Percentiles rank a stretch among this genome's conserved stretches.
These are phyloP conservation scores for Verticillium tricorpus DNA, from an alignment of 2,329 filamentous ascomycete species.

Conservation along the genomic window DNA sequence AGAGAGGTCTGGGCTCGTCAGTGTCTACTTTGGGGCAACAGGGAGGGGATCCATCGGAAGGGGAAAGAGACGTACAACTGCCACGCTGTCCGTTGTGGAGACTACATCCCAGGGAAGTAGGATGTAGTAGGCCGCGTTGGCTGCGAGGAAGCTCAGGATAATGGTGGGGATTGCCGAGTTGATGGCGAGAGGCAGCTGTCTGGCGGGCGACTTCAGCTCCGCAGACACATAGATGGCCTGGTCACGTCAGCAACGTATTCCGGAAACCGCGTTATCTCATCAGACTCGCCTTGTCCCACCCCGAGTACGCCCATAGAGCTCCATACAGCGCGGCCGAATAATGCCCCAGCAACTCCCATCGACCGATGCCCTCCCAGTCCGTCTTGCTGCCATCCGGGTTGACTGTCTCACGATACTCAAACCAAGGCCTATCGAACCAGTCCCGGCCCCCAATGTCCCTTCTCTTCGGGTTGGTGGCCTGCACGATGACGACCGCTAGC, in stretches of 20 bases:
- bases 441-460: conserved; percentile 40
- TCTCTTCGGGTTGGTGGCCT: conserved; percentile 26
- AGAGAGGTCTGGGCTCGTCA: conserved; percentile 42
- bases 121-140: conserved; percentile 60
- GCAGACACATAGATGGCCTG: conserved; percentile 52
- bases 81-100: conserved; percentile 56
- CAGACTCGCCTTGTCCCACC: conserved; percentile 57
- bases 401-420: conserved; percentile 42
- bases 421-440: conserved; percentile 52
- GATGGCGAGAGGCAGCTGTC: conserved; percentile 56
- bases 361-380: conserved; percentile 41
- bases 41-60: too few species aligned
- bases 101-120: conserved; percentile 56
- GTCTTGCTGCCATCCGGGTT: conserved; percentile 44
- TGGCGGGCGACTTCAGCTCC: conserved; percentile 45
- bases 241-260: background rate
- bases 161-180: conserved; percentile 58
- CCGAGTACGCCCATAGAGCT: conserved; percentile 60
- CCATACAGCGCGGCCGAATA: conserved; percentile 58
- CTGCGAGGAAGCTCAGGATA: conserved; percentile 52
- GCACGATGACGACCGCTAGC: conserved; percentile 38
- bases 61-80: conserved; percentile 43
- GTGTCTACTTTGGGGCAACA: background rate
- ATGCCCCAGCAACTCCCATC: conserved; percentile 57
- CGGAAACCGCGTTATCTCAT: background rate